Evolutionary conservation across 371 early-diverging fungal species (phyloP).

Genomic region (Mucor circinelloides): DNA sequence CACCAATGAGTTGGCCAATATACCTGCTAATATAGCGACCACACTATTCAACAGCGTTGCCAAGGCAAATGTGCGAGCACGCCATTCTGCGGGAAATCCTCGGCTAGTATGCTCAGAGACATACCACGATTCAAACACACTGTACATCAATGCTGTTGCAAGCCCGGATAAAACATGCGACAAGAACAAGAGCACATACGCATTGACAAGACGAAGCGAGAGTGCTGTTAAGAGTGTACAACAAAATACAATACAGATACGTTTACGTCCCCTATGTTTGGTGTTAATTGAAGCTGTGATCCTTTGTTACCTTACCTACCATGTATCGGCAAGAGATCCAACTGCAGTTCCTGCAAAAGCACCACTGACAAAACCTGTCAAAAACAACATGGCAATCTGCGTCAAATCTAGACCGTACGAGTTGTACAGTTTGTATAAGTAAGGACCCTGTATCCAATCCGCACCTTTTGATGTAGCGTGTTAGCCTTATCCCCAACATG

Average conservation of each 20-base stretch:
- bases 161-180: constrained; percentile 74
- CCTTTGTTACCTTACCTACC: constrained; percentile 40
- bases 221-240: constrained; percentile 58
- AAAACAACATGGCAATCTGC: constrained; percentile 70
- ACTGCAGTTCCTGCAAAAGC: constrained; percentile 76
- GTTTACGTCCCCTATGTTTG: constrained; percentile 62
- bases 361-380: constrained; percentile 74
- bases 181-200: constrained; percentile 56
- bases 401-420: constrained; percentile 59
- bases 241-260: constrained; percentile 67
- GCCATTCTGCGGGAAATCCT: constrained; percentile 59
- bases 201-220: constrained; percentile 54
- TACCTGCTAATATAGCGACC: constrained; percentile 74
- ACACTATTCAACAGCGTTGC: constrained; percentile 73
- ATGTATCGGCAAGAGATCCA: constrained; percentile 73
- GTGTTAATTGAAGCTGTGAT: background rate
- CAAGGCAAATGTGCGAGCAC: constrained; percentile 71
- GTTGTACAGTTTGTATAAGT: constrained; percentile 72
- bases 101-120: constrained; percentile 68
- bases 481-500: background rate
- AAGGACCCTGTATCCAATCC: constrained; percentile 81
- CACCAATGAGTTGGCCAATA: constrained; percentile 65
- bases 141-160: constrained; percentile 69
- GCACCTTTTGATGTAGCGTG: constrained; percentile 40
- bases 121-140: constrained; percentile 85